Evolutionary conservation across 352 stramenopile genomes (phyloP), one percentile per base, ranked within the genome.

Genomic region (Pythium scleroteichum): DNA sequence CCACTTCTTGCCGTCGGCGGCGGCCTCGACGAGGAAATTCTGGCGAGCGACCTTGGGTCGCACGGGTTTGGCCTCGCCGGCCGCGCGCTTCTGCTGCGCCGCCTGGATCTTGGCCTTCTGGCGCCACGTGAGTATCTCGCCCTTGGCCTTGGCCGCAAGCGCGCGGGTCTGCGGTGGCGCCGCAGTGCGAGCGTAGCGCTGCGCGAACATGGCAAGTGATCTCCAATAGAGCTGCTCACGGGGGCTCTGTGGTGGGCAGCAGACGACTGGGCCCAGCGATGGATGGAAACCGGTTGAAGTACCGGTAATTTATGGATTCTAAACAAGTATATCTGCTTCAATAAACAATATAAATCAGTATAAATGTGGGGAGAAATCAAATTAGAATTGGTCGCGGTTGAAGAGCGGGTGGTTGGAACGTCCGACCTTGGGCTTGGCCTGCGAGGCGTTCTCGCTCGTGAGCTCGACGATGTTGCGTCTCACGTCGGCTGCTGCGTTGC

Each of bases 1-100:
- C 78, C 85, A 94, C 71, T 83, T 89, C 66, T 94, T 92, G 61
- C 82, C 85, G 38, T 94, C 85, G 49, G 90, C 79, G 27, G 66
- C 62, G 13, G 79, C 68, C 22, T 72, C 64, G 27, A 87, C 50
- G 20, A 91, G 57, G 51, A 74, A 82, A 69, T 94, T 94, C 54
- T 76, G 65, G 46, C 79, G 74, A 56, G 66, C 48, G 13, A 79
- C 65, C 49, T 80, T 80, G 22, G 69, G 59, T 22, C 85, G 85
- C 41, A 73, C 69, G 17, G 76, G 54, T 56, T 86, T 80, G 47
- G 53, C 20, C 41, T 38, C 45, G 49, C 13, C 38, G 10, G 27
- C 20, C 27, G 41, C 26, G 5, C 57, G 27, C 53, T 62, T 65
- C 39, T 70, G 45, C 22, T 50, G 56, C 50, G 47, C 32, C 33